phyloP scores from a whole-genome alignment of 2,329 filamentous ascomycete genomes.

The Curvularia lunata region DNA sequence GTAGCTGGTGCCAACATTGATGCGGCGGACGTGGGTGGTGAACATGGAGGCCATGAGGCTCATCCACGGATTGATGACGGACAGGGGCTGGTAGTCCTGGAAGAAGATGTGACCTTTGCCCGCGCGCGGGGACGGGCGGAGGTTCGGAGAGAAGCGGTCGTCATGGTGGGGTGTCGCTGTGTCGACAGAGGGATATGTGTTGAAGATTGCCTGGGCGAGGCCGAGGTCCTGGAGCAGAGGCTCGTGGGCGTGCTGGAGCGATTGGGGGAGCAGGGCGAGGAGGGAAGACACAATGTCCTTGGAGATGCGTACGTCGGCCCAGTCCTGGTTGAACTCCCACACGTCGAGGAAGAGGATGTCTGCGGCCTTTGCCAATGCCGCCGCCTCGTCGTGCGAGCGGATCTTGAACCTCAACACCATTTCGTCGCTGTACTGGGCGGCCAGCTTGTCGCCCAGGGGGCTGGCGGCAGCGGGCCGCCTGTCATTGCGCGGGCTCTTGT shows the following conservation, averaged over 20 bases:
- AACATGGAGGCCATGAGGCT: constrained; percentile 88
- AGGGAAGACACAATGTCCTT: constrained; percentile 79
- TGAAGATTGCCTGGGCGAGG: constrained; percentile 75
- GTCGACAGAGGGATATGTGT: constrained; percentile 68
- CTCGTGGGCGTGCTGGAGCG: constrained; percentile 73
- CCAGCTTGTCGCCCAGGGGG: constrained; percentile 28
- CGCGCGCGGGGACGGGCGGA: constrained; percentile 41
- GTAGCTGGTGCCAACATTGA: constrained; percentile 81
- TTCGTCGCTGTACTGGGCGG: constrained; percentile 72
- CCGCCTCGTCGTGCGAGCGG: constrained; percentile 70
- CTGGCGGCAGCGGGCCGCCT: neutral
- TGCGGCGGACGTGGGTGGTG: constrained; percentile 74
- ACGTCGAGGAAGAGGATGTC: constrained; percentile 83
- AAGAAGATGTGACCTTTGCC: constrained; percentile 76
- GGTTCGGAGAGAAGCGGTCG: constrained; percentile 36
- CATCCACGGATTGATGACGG: constrained; percentile 91
- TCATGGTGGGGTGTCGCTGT: constrained; percentile 37
- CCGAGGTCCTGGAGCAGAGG: constrained; percentile 75
- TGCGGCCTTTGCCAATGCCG: constrained; percentile 73
- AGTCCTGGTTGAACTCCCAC: constrained; percentile 82
- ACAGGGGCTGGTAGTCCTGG: constrained; percentile 85
- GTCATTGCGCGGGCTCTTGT: constrained; percentile 15
- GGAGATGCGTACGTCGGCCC: constrained; percentile 82
- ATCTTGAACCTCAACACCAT: constrained; percentile 91
- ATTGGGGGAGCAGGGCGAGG: constrained; percentile 76